Evolutionary conservation across 2,329 filamentous ascomycete genomes (phyloP).

Genomic region (Penicillium decumbens): DNA sequence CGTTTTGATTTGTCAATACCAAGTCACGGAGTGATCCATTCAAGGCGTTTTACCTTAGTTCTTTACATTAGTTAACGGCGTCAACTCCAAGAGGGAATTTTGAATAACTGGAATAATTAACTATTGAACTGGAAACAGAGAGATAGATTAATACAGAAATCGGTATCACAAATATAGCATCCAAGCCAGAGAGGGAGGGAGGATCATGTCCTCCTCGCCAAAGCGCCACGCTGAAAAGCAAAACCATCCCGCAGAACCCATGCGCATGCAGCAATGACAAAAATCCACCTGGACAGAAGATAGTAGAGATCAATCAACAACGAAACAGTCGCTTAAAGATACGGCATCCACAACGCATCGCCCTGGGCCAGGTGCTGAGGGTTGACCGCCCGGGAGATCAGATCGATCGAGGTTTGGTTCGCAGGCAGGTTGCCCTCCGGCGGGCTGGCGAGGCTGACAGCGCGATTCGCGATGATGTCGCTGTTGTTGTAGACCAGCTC

Average conservation of each 20-base stretch:
- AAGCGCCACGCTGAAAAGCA: constrained; percentile 26
- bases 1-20: constrained; percentile 10
- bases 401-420: constrained; percentile 94
- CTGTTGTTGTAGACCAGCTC: constrained; percentile 81
- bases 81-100: neutral
- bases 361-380: constrained; percentile 81
- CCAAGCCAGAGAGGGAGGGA: constrained; percentile 7
- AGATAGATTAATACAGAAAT: constrained; percentile 16
- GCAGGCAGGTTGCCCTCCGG: constrained; percentile 77
- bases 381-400: constrained; percentile 88
- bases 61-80: constrained; percentile 8
- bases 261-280: constrained; percentile 10
- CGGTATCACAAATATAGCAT: constrained; percentile 20
- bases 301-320: constrained; percentile 11
- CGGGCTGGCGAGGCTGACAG: constrained; percentile 73
- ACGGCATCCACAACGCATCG: constrained; percentile 96
- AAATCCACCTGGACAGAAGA: constrained; percentile 4
- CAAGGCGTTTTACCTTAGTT: neutral
- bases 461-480: constrained; percentile 86
- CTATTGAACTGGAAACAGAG: constrained; percentile 6
- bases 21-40: neutral
- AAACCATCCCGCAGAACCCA: constrained; percentile 12
- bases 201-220: constrained; percentile 9
- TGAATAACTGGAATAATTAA: constrained; percentile 10
- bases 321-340: constrained; percentile 55